phyloP scores from a whole-genome alignment of 208 protist genomes.

The Acanthamoeba triangularis region DNA sequence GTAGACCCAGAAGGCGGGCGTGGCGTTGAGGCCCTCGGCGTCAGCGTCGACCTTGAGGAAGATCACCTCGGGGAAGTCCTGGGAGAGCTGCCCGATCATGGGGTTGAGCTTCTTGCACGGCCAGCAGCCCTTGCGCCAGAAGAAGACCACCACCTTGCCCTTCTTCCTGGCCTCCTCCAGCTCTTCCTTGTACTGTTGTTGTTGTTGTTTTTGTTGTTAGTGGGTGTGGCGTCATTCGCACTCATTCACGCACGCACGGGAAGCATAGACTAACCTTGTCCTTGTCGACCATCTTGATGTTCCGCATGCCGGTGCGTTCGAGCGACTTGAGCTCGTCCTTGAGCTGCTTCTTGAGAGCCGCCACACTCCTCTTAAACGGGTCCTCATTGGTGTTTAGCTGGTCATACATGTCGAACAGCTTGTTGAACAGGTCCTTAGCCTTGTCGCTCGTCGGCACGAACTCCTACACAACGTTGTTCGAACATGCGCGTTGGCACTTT shows the following conservation, averaged over 20 bases:
- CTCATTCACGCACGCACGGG: neutral
- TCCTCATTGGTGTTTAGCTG: conserved; percentile 27
- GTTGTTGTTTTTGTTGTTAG: neutral
- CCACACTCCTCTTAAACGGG: neutral
- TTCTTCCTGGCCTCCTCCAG: conserved; percentile 36
- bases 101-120: conserved; percentile 47
- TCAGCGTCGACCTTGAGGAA: conserved; percentile 53
- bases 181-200: conserved; percentile 33
- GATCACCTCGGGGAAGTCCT: conserved; percentile 52
- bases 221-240: neutral
- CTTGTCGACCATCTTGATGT: conserved; percentile 44
- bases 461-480: neutral
- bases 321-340: conserved; percentile 28
- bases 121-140: conserved; percentile 61
- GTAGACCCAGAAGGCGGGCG: conserved; percentile 1
- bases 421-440: conserved; percentile 15
- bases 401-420: conserved; percentile 54
- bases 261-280: neutral
- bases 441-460: conserved; percentile 36
- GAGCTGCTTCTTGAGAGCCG: neutral
- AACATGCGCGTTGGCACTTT: neutral
- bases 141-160: conserved; percentile 43
- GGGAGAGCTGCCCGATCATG: neutral
- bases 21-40: conserved; percentile 31
- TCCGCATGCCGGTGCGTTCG: neutral